Evolutionary conservation across 179 eudicot species (phyloP), one percentile per base, ranked within the genome.

Genomic region (Drosera spatulata): DNA sequence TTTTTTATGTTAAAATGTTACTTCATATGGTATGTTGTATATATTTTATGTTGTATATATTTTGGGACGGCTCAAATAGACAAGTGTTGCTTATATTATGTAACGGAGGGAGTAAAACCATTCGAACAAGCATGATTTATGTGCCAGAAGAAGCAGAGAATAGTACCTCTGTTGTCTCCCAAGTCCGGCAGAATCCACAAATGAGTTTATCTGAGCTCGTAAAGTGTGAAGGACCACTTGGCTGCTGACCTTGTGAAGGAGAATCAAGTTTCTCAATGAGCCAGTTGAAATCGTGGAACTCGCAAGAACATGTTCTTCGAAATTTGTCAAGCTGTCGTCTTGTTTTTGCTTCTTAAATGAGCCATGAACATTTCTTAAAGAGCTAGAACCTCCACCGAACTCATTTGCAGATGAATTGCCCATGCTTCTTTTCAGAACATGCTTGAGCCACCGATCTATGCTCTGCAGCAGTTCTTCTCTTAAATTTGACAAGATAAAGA

Each of bases 151-250:
- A 6, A 45, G 49, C 45, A 37, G 41, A 56, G 37, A 53, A 57
- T 3, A 61, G 41, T 54, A 71, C 82, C 91, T 91, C 77, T 71
- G 91, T 58, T 73, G 59, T 49, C 65, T 72, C 74, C 67, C 85
- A 73, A 53, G 77, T 63, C 66, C 79, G 87, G 73, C 98, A 88
- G 64, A 86, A 88, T 12, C 76, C 91, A 79, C 98, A 91, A 43
- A 61, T 52, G 69, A 71, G 71, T 62, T 60, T 69, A 42, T 62
- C 58, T 47, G 61, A 54, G 61, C 62, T 55, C n/a, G 60, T 49
- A 44, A 67, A 54, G 62, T 67, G 75, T 58, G 50, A 63, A 51
- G 52, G 47, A 59, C 46, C 55, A 59, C 41, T 61, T 10, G 12
- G 3, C 33, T 22, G 33, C 33, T 22, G 33, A 22, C 33, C 33